phyloP scores from a whole-genome alignment of 768 basidiomycete genomes.

The Mycena haematopus region DNA sequence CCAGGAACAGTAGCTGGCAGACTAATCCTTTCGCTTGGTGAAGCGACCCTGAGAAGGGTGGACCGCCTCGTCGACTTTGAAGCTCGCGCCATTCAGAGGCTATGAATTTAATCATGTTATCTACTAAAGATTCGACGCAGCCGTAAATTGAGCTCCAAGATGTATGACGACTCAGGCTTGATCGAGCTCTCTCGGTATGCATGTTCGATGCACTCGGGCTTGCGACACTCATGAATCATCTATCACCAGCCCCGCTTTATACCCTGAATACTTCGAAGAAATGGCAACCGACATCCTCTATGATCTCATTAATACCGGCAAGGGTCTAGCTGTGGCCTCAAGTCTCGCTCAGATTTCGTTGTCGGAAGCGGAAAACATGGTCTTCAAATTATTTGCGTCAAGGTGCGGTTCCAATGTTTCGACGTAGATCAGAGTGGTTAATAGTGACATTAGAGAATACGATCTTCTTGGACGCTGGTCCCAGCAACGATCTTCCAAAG shows the following conservation, averaged over 20 bases:
- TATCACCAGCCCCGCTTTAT: slow-evolving; percentile 2
- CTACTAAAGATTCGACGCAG: no score
- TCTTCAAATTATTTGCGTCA: background rate
- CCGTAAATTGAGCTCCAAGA: background rate
- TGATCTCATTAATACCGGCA: background rate
- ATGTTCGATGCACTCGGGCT: no score
- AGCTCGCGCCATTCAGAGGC: slow-evolving; percentile 14
- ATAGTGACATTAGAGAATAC: background rate
- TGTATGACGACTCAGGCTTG: slow-evolving; percentile 19
- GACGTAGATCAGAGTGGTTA: background rate
- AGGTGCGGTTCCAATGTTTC: background rate
- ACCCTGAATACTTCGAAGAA: background rate
- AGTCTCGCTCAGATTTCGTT: background rate
- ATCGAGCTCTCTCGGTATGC: slow-evolving; percentile 16
- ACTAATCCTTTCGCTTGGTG: slow-evolving; percentile 11
- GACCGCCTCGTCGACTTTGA: slow-evolving; percentile 17
- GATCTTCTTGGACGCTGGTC: background rate
- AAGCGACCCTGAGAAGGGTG: slow-evolving; percentile 7
- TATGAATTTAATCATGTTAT: no score
- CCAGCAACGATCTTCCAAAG: background rate
- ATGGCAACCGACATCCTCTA: background rate
- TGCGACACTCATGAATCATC: no score
- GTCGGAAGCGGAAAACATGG: background rate
- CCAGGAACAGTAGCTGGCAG: slow-evolving; percentile 14
- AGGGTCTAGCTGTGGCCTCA: background rate